These are phyloP conservation scores for Eutrema salsugineum DNA, from an alignment of 441 rosid species.

Conservation along the genomic window DNA sequence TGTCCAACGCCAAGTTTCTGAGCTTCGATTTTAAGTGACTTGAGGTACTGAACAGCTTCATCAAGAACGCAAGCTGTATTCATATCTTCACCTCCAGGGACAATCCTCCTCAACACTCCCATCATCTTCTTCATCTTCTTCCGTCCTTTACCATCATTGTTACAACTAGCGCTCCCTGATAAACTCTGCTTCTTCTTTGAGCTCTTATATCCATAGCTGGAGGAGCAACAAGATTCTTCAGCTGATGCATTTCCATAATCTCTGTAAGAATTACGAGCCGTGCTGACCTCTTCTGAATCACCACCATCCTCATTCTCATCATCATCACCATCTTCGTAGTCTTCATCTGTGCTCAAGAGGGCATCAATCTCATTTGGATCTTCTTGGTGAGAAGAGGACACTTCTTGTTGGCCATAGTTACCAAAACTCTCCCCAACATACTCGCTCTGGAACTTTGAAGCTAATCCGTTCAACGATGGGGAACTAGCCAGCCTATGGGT, in stretches of 20 bases:
- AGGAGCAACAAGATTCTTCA: slow-evolving; percentile 64
- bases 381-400: slow-evolving; percentile 52
- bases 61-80: slow-evolving; percentile 65
- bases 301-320: slow-evolving; percentile 41
- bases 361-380: slow-evolving; percentile 92
- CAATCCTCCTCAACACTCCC: slow-evolving; percentile 66
- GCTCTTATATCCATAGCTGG: slow-evolving; percentile 39
- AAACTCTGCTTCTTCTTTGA: slow-evolving; percentile 39
- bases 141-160: slow-evolving; percentile 47
- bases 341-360: slow-evolving; percentile 67
- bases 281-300: slow-evolving; percentile 80
- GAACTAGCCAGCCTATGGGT: slow-evolving; percentile 46
- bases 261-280: slow-evolving; percentile 52
- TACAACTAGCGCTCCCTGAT: slow-evolving; percentile 38
- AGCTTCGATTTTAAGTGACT: slow-evolving; percentile 76
- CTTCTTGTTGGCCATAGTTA: slow-evolving; percentile 42
- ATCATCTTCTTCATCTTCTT: slow-evolving; percentile 81
- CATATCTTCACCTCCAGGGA: slow-evolving; percentile 81
- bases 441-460: slow-evolving; percentile 38
- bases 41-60: slow-evolving; percentile 86
- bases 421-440: slow-evolving; percentile 33
- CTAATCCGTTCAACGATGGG: slow-evolving; percentile 39
- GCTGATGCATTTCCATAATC: slow-evolving; percentile 46
- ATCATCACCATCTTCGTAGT: slow-evolving; percentile 47
- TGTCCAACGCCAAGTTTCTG: slow-evolving; percentile 65